Conservation (phyloP, 108 stramenopile genomes). For the Hondaea fermentalgiana region DNA sequence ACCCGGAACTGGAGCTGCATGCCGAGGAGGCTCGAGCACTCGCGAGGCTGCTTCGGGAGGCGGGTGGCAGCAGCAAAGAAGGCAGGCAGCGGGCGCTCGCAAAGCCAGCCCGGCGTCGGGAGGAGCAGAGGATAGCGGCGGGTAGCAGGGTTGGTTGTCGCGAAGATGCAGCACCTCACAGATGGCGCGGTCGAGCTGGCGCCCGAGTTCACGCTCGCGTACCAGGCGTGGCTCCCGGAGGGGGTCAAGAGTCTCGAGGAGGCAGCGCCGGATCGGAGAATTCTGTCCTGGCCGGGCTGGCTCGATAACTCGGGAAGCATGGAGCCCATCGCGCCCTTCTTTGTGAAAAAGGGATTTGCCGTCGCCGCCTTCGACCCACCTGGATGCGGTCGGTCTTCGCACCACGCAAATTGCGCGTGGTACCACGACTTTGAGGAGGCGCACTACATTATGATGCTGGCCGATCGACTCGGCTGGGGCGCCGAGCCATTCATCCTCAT, state of each 20-base stretch:
- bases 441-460: background rate
- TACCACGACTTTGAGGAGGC: background rate
- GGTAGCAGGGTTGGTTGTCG: too few relatives aligned
- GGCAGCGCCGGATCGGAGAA: background rate
- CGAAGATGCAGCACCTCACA: background rate
- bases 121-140: too few relatives aligned
- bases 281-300: background rate
- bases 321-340: background rate
- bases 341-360: background rate
- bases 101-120: too few relatives aligned
- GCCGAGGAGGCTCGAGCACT: too few relatives aligned
- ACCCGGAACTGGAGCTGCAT: too few relatives aligned
- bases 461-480: background rate
- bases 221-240: background rate
- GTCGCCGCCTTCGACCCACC: background rate
- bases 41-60: too few relatives aligned
- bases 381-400: background rate
- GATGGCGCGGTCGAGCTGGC: background rate
- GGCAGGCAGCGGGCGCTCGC: too few relatives aligned
- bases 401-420: background rate
- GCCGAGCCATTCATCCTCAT: background rate
- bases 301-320: slow-evolving; percentile 10
- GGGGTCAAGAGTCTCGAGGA: background rate
- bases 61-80: too few relatives aligned
- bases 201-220: background rate